Conservation (phyloP, 129 eudicot species). For the Flaveria bidentis region DNA sequence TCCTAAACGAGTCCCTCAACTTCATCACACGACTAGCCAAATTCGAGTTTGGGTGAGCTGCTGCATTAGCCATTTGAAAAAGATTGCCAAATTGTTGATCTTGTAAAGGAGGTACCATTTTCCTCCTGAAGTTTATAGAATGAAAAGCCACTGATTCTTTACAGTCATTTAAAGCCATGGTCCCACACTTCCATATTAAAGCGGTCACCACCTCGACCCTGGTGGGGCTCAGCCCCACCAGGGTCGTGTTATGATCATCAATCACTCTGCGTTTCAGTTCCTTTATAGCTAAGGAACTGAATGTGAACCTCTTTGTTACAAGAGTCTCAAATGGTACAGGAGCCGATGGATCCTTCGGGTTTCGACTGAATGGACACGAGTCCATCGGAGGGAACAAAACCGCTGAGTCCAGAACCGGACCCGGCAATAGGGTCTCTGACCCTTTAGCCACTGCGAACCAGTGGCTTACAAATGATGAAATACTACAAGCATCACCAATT, state of each 20-base stretch:
- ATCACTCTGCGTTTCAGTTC: conserved; percentile 24
- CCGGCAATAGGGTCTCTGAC: neutral
- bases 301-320: conserved; percentile 42
- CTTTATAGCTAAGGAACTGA: conserved; percentile 40
- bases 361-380: conserved; percentile 5
- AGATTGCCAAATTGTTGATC: conserved; percentile 56
- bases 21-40: conserved; percentile 38
- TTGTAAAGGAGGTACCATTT: conserved; percentile 36
- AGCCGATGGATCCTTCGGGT: conserved; percentile 17
- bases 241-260: neutral
- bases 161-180: conserved; percentile 16
- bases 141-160: conserved; percentile 43
- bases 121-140: conserved; percentile 49
- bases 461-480: conserved; percentile 29
- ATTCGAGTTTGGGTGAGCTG: conserved; percentile 15
- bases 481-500: conserved; percentile 40
- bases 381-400: conserved; percentile 39
- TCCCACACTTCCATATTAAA: conserved; percentile 46
- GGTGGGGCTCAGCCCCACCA: conserved; percentile 30
- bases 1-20: conserved; percentile 41
- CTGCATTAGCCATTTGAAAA: conserved; percentile 47
- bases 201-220: conserved; percentile 48
- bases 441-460: conserved; percentile 37
- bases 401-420: conserved; percentile 37
- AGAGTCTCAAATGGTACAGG: conserved; percentile 20